Evolutionary conservation across 2,329 filamentous ascomycete genomes (phyloP).

Genomic region (Colletotrichum orbiculare): DNA sequence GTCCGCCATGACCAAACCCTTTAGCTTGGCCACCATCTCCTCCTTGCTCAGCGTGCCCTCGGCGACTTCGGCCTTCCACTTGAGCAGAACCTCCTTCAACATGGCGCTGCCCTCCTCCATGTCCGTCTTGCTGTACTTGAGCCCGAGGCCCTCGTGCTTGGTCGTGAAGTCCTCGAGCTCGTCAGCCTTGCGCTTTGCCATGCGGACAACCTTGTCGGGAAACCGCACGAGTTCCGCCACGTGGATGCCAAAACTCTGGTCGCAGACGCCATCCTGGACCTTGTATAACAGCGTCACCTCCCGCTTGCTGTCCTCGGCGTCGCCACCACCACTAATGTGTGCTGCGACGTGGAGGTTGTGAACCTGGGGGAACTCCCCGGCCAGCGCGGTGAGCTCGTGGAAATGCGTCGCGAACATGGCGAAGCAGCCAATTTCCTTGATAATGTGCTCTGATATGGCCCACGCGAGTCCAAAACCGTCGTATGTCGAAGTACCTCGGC

Average conservation of each 20-base stretch:
- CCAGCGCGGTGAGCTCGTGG: slow-evolving; percentile 93
- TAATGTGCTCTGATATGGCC: slow-evolving; percentile 98
- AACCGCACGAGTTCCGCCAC: slow-evolving; percentile 97
- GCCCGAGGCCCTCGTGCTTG: slow-evolving; percentile 73
- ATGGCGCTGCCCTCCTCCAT: slow-evolving; percentile 88
- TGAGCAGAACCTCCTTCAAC: slow-evolving; percentile 83
- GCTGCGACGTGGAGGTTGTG: slow-evolving; percentile 96
- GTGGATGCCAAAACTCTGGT: slow-evolving; percentile 98
- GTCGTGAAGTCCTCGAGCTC: slow-evolving; percentile 95
- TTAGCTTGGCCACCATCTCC: slow-evolving; percentile 82
- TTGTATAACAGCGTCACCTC: slow-evolving; percentile 98
- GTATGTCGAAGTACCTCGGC: slow-evolving; percentile 96
- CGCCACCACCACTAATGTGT: slow-evolving; percentile 75
- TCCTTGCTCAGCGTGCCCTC: slow-evolving; percentile 72
- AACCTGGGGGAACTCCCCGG: slow-evolving; percentile 87
- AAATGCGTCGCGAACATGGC: slow-evolving; percentile 98
- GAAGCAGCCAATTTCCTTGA: slow-evolving; percentile 94
- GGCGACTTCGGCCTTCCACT: slow-evolving; percentile 85
- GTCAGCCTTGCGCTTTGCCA: slow-evolving; percentile 99
- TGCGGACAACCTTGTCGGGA: slow-evolving; percentile 95
- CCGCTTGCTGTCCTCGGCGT: slow-evolving; percentile 66
- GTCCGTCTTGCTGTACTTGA: slow-evolving; percentile 81
- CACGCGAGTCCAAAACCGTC: slow-evolving; percentile 99
- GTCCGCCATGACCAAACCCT: slow-evolving; percentile 81
- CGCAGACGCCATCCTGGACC: slow-evolving; percentile 93